A percentile compares a stretch with the other conserved stretches of the same genome.
Evolutionary conservation across 2,329 filamentous ascomycete species (phyloP).

Genomic region (Mycocentrospora acerina): DNA sequence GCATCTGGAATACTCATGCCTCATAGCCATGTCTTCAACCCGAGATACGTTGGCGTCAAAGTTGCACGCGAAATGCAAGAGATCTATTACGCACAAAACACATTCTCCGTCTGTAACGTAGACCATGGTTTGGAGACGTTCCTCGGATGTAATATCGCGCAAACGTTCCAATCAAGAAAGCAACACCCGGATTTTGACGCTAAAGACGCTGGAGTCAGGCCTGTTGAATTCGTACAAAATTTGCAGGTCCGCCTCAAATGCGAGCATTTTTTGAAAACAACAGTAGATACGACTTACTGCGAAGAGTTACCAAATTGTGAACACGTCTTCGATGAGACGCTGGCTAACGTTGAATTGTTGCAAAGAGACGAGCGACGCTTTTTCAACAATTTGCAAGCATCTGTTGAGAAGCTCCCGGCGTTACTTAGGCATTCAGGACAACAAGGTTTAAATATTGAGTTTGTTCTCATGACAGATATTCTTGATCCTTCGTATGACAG

Average conservation of each 20-base stretch:
- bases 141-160: slow-evolving; percentile 5
- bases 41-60: slow-evolving; percentile 16
- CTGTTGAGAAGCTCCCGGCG: background rate
- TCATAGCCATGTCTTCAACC: slow-evolving; percentile 19
- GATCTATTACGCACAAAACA: slow-evolving; percentile 22
- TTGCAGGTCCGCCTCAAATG: slow-evolving; percentile 29
- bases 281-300: background rate
- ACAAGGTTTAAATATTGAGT: slow-evolving; percentile 14
- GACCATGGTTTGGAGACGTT: slow-evolving; percentile 12
- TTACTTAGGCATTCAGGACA: background rate
- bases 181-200: no score
- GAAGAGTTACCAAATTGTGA: background rate
- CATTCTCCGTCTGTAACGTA: slow-evolving; percentile 25
- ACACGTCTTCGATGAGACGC: background rate
- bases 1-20: slow-evolving; percentile 20
- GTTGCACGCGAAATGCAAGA: slow-evolving; percentile 16
- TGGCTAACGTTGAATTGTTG: slow-evolving; percentile 10
- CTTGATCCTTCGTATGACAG: background rate
- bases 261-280: slow-evolving; percentile 14
- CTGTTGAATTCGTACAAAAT: slow-evolving; percentile 14
- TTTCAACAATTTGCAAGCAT: slow-evolving; percentile 1
- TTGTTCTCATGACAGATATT: slow-evolving; percentile 22
- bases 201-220: slow-evolving; percentile 5
- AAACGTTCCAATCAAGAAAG: background rate
- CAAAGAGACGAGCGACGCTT: background rate